Conservation (phyloP, 2,329 filamentous ascomycete species). For the Cytospora piceae region DNA sequence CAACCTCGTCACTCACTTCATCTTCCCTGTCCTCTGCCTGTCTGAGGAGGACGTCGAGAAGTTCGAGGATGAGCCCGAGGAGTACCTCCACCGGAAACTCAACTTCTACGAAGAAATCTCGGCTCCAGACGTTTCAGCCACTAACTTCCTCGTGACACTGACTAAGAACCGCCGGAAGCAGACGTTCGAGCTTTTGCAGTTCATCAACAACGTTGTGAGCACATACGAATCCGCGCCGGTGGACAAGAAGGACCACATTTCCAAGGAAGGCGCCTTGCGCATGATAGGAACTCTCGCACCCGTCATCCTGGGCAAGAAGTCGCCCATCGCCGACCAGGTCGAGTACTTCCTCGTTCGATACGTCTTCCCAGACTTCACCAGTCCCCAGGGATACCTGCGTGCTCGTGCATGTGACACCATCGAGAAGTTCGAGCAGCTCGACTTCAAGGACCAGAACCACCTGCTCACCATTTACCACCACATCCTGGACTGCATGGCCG, state of each 20-base stretch:
- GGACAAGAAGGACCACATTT: slow-evolving; percentile 88
- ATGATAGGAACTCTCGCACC: slow-evolving; percentile 97
- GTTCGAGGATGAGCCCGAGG: slow-evolving; percentile 91
- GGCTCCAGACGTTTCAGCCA: slow-evolving; percentile 91
- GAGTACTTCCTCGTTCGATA: slow-evolving; percentile 99
- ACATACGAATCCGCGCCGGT: slow-evolving; percentile 85
- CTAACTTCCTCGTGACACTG: slow-evolving; percentile 92
- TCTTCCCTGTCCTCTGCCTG: slow-evolving; percentile 94
- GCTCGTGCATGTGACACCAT: slow-evolving; percentile 95
- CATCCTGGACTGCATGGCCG: slow-evolving; percentile 95
- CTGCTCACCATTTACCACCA: slow-evolving; percentile 95
- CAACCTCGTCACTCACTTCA: slow-evolving; percentile 88
- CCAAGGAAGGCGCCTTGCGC: slow-evolving; percentile 93
- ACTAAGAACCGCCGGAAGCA: slow-evolving; percentile 95
- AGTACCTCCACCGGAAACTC: slow-evolving; percentile 95
- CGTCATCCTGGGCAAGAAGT: slow-evolving; percentile 97
- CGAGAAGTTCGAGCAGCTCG: slow-evolving; percentile 95
- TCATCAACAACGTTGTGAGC: slow-evolving; percentile 94
- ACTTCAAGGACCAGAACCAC: slow-evolving; percentile 97
- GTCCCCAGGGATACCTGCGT: slow-evolving; percentile 86
- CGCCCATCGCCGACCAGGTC: slow-evolving; percentile 94
- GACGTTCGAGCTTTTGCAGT: slow-evolving; percentile 91
- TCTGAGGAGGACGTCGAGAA: slow-evolving; percentile 90
- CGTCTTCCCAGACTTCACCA: slow-evolving; percentile 97
- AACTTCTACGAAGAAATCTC: slow-evolving; percentile 99